Conservation (phyloP, 140 eudicot genomes). For the Anethum foeniculum region DNA sequence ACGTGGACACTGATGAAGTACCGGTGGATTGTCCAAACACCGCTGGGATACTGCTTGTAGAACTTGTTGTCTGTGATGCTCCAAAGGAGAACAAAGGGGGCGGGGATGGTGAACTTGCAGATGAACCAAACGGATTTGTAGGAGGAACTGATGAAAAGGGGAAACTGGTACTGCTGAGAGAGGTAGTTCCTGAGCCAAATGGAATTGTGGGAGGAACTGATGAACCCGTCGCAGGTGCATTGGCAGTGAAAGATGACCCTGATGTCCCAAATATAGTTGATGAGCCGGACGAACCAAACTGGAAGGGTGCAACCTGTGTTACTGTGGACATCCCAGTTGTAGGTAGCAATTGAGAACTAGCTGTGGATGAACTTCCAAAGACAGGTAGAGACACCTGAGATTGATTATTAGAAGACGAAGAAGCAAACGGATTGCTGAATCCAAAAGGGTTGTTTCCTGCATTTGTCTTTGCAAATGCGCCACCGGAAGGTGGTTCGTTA, state of each 20-base stretch:
- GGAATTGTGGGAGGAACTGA: slow-evolving; percentile 23
- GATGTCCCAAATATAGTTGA: slow-evolving; percentile 22
- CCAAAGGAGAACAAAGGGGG: slow-evolving; percentile 45
- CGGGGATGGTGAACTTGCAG: slow-evolving; percentile 28
- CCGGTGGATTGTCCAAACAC: slow-evolving; percentile 41
- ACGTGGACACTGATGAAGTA: slow-evolving; percentile 34
- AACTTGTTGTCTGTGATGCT: slow-evolving; percentile 28
- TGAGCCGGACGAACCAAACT: slow-evolving; percentile 38
- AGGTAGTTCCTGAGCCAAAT: slow-evolving; percentile 25
- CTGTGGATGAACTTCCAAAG: slow-evolving; percentile 21
- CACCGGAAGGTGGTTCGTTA: slow-evolving; percentile 25
- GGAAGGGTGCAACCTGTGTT: slow-evolving; percentile 27
- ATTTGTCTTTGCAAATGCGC: slow-evolving; percentile 18
- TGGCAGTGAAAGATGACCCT: slow-evolving; percentile 26
- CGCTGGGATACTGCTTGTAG: slow-evolving; percentile 26
- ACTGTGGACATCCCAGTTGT: slow-evolving; percentile 13
- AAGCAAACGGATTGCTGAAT: slow-evolving; percentile 24
- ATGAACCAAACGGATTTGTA: slow-evolving; percentile 23
- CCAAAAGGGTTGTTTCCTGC: slow-evolving; percentile 31
- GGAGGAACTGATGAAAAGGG: slow-evolving; percentile 21
- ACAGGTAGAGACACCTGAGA: slow-evolving; percentile 33
- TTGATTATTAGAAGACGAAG: slow-evolving; percentile 23
- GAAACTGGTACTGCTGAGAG: slow-evolving; percentile 29
- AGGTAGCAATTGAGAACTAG: slow-evolving; percentile 29
- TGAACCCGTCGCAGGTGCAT: slow-evolving; percentile 22